Conservation (phyloP, 2,329 filamentous ascomycete genomes). For the Cordyceps farinosa region DNA sequence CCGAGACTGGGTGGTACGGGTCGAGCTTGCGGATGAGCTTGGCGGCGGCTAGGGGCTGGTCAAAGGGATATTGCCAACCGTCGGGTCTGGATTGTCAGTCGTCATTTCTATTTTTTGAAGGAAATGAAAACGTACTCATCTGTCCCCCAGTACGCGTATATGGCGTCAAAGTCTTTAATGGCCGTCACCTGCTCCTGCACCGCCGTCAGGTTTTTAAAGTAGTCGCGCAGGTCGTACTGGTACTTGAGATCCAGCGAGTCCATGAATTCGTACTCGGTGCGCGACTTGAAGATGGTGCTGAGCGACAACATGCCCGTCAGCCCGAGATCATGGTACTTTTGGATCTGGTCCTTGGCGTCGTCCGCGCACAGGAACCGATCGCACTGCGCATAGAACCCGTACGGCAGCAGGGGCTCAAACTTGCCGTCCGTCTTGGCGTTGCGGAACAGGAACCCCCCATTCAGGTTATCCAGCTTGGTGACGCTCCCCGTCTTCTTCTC, state of each 20-base stretch:
- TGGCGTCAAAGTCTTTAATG: constrained; percentile 36
- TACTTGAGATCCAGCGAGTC: constrained; percentile 36
- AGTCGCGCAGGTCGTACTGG: constrained; percentile 44
- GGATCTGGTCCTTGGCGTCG: constrained; percentile 31
- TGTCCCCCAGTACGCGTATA: constrained; percentile 45
- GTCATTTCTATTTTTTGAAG: background rate
- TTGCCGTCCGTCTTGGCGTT: constrained; percentile 32
- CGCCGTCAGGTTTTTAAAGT: constrained; percentile 42
- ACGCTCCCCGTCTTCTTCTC: constrained; percentile 42
- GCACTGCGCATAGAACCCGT: constrained; percentile 42
- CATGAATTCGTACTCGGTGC: constrained; percentile 38
- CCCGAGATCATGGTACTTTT: constrained; percentile 34
- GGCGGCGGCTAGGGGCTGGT: constrained; percentile 41
- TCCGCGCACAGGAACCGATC: constrained; percentile 42
- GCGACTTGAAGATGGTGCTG: constrained; percentile 36
- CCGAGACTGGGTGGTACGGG: constrained; percentile 57
- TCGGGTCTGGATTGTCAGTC: constrained; percentile 39
- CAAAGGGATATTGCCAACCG: constrained; percentile 52
- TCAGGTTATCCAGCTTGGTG: constrained; percentile 43
- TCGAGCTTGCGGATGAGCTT: constrained; percentile 47
- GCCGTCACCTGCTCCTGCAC: constrained; percentile 37
- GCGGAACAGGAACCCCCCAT: constrained; percentile 40
- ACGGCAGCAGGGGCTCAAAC: constrained; percentile 42
- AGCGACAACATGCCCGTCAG: constrained; percentile 45
- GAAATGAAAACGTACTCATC: constrained; percentile 37